Evolutionary conservation across 108 stramenopile species (phyloP).

Genomic region (Discostella stelligeroides): DNA sequence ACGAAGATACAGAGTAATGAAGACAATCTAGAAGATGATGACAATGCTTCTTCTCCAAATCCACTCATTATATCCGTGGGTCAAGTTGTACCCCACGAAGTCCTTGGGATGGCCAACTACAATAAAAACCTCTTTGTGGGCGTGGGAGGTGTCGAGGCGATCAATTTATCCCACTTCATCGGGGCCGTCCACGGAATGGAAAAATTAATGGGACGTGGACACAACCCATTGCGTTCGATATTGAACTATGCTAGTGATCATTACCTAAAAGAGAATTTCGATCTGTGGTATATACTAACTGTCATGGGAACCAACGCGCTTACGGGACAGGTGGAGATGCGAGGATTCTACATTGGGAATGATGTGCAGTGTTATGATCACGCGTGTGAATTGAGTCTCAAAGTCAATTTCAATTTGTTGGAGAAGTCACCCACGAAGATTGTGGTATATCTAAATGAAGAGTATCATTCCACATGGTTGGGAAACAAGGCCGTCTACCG

Average conservation of each 20-base stretch:
- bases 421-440: conserved; percentile 77
- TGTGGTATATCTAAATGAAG: conserved; percentile 89
- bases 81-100: conserved; percentile 88
- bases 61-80: conserved; percentile 89
- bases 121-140: conserved; percentile 94
- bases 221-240: conserved; percentile 90
- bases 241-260: conserved; percentile 85
- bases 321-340: conserved; percentile 68
- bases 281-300: conserved; percentile 91
- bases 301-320: conserved; percentile 70
- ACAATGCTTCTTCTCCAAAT: neutral
- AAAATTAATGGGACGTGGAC: conserved; percentile 91
- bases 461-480: conserved; percentile 96
- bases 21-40: neutral
- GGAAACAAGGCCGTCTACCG: conserved; percentile 96
- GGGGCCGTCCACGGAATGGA: conserved; percentile 98
- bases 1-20: neutral
- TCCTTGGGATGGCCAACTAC: conserved; percentile 97
- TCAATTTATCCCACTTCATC: conserved; percentile 95
- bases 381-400: conserved; percentile 86
- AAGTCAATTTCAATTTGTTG: conserved; percentile 91
- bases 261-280: conserved; percentile 68
- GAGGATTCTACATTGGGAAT: conserved; percentile 91
- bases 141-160: conserved; percentile 90
- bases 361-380: conserved; percentile 86